Conservation (phyloP, 805 yeast species). For the Cyberlindnera meyerae region DNA sequence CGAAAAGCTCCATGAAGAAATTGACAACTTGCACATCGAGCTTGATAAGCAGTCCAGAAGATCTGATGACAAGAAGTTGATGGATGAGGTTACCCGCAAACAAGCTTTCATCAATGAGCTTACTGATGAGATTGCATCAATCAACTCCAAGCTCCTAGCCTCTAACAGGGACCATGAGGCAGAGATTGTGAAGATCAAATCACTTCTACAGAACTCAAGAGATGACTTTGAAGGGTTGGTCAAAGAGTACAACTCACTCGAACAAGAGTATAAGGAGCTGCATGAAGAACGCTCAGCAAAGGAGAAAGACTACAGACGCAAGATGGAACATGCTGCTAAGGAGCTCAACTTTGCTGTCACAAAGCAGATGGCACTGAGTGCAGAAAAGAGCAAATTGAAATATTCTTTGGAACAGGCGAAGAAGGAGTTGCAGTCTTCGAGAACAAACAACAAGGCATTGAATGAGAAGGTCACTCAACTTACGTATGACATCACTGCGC, state of each 20-base stretch:
- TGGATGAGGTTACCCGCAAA: slow-evolving; percentile 12
- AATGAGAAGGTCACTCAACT: slow-evolving; percentile 34
- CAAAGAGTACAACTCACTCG: slow-evolving; percentile 24
- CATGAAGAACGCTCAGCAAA: slow-evolving; percentile 25
- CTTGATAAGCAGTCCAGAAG: slow-evolving; percentile 1
- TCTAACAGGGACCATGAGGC: slow-evolving; percentile 13
- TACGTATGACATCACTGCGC: slow-evolving; percentile 22
- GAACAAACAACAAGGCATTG: slow-evolving; percentile 33
- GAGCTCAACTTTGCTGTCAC: slow-evolving; percentile 38
- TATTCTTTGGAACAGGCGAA: slow-evolving; percentile 35
- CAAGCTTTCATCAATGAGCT: slow-evolving; percentile 17
- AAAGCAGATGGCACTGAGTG: slow-evolving; percentile 38
- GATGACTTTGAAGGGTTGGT: slow-evolving; percentile 19
- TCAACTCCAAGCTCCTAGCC: slow-evolving; percentile 12
- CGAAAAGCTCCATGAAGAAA: slow-evolving; percentile 13
- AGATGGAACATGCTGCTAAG: slow-evolving; percentile 31
- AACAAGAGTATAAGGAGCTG: slow-evolving; percentile 19
- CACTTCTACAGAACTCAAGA: slow-evolving; percentile 10
- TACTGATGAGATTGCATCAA: slow-evolving; percentile 12
- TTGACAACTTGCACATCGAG: slow-evolving; percentile 12
- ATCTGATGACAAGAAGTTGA: slow-evolving; percentile 6
- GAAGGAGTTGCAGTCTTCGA: slow-evolving; percentile 35
- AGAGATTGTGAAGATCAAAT: slow-evolving; percentile 10
- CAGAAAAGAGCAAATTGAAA: slow-evolving; percentile 41
- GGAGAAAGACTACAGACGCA: slow-evolving; percentile 28